Evolutionary conservation across 2,329 filamentous ascomycete species (phyloP).

Genomic region (Penicillium sp.): DNA sequence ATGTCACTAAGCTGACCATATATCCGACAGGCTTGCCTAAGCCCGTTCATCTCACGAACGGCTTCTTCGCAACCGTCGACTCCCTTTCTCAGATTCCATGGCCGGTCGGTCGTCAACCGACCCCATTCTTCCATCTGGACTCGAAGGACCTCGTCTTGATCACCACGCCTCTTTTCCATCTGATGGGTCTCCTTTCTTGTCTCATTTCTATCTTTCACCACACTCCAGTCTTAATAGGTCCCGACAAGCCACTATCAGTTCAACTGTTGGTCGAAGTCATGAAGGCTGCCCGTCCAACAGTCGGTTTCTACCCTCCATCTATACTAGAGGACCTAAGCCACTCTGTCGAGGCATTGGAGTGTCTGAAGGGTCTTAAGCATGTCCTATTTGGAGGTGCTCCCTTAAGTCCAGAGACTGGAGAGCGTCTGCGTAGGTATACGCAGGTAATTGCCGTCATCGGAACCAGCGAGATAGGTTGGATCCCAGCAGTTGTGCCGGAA

Average conservation of each 20-base stretch:
- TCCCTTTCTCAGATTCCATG: neutral
- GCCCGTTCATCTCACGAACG: constrained; percentile 17
- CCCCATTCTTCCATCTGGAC: neutral
- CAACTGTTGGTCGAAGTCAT: constrained; percentile 6
- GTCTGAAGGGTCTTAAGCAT: neutral
- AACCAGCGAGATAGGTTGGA: constrained; percentile 6
- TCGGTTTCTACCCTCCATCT: neutral
- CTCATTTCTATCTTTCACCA: constrained; percentile 2
- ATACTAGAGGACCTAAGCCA: neutral
- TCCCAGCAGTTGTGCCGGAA: constrained; percentile 1
- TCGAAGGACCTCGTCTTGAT: constrained; percentile 1
- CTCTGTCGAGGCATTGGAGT: neutral
- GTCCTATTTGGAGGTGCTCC: constrained; percentile 7
- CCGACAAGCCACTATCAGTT: constrained; percentile 8
- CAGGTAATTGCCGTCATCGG: constrained; percentile 7
- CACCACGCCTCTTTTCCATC: constrained; percentile 13
- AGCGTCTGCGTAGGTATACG: neutral
- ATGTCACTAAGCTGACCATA: no score
- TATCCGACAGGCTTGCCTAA: constrained; percentile 11
- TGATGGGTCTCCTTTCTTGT: constrained; percentile 9
- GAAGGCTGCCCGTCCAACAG: constrained; percentile 2
- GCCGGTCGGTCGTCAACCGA: neutral
- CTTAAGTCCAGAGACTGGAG: constrained; percentile 3
- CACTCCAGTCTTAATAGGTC: constrained; percentile 4
- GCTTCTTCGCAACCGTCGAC: constrained; percentile 9